Evolutionary conservation across 768 basidiomycete genomes (phyloP), one percentile per base, ranked within the genome.

Genomic region (Lentinula lateritia): DNA sequence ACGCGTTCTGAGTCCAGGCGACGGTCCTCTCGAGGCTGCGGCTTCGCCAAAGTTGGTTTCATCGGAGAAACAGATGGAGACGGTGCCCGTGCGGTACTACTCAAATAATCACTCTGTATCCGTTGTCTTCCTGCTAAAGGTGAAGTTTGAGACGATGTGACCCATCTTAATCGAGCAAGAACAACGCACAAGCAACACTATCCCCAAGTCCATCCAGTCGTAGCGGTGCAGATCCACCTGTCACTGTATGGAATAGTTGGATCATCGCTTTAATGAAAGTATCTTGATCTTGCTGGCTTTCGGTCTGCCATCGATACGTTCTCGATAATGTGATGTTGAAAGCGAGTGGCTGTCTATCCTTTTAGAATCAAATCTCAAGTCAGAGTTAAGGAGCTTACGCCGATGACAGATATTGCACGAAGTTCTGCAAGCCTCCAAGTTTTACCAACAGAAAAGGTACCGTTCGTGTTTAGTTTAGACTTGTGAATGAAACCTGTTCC

Each of bases 381-480:
- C 50, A 67, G 50, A 18, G 57, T 62, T 46, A 63, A 56, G 45
- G 66, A 65, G 32, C 87, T 69, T 71, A 96, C 95, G 69, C 80
- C 82, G 39, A 83, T 62, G 52, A 96, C 88, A 65, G 95, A 88
- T 50, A 99, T 71, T 42, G 76, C 85, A 64, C 90, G 83, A 66
- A 98, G 80, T 73, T 98, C 95, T 45, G 84, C 72, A 53, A 98
- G 75, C 62, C 78, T 82, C 97, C 97, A 99, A 1, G 96, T 93
- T 78, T 99, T 99, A 6, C 97, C 97, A 52, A 98, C 93, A 7
- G 94, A 97, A 74, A 96, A 98, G 0, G 93, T 84, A 38, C 92
- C 89, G 70, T 98, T 98, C 46, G 89, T 87, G 71, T 99, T 98
- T 65, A 93, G 77, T 76, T 98, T 98, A 1, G 95, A 94, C 75